Evolutionary conservation across 306 rosid genomes (phyloP).

Genomic region (Cyamopsis tetragonoloba): DNA sequence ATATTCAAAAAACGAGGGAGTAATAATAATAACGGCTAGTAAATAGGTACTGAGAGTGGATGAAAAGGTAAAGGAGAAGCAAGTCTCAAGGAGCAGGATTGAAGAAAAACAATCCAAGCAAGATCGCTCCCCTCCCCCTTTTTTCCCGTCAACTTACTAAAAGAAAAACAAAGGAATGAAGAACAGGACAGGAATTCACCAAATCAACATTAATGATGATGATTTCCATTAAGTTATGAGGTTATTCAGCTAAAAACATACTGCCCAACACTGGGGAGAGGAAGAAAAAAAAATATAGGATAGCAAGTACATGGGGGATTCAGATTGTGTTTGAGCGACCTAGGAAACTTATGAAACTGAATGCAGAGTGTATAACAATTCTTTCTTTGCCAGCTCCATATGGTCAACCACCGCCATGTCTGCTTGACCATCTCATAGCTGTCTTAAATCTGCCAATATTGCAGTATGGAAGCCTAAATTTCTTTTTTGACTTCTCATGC

Average conservation of each 20-base stretch:
- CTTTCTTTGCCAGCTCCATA: neutral
- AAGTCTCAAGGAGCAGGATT: too few relatives aligned
- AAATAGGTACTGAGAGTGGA: too few relatives aligned
- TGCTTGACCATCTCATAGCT: neutral
- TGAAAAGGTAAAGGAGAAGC: too few relatives aligned
- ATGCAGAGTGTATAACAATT: neutral
- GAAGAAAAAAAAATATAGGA: neutral
- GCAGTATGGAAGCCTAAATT: neutral
- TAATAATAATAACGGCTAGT: too few relatives aligned
- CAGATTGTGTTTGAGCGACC: neutral
- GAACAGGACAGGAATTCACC: neutral
- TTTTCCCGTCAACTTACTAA: neutral
- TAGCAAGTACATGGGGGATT: neutral
- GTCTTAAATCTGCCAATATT: neutral
- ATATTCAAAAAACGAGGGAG: too few relatives aligned
- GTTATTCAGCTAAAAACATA: neutral
- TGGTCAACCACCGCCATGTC: neutral
- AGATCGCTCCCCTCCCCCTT: too few relatives aligned
- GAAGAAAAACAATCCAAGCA: too few relatives aligned
- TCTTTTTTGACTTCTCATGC: neutral
- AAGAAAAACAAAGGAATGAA: neutral
- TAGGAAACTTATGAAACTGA: neutral
- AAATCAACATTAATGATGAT: neutral
- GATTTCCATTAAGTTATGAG: neutral
- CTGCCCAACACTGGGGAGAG: neutral